Percentiles rank a stretch among this genome's conserved stretches.
These are phyloP conservation scores for Saccharum officinarum DNA, from an alignment of 176 grass and related monocot genomes.

Conservation along the genomic window DNA sequence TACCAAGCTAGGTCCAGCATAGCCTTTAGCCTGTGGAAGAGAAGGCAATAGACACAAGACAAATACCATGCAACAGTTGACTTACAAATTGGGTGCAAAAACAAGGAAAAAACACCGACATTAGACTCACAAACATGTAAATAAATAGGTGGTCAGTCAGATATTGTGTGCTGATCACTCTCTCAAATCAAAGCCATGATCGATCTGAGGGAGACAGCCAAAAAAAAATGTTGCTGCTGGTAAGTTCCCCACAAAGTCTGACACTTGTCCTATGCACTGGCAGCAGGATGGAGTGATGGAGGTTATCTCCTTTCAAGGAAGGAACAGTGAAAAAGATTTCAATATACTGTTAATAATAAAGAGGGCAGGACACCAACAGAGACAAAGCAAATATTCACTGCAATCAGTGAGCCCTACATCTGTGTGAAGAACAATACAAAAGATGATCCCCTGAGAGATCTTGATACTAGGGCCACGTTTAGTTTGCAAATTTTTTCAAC, in stretches of 20 bases:
- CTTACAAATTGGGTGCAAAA: neutral
- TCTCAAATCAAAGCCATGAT: slow-evolving; percentile 2
- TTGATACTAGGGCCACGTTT: too few species aligned
- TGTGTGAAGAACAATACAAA: slow-evolving; percentile 9
- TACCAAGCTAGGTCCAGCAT: neutral
- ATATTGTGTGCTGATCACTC: neutral
- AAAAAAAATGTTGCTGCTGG: neutral
- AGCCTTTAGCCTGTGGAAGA: neutral
- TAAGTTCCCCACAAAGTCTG: neutral
- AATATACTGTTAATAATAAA: neutral
- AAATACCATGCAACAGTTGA: neutral
- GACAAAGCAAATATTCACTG: slow-evolving; percentile 11
- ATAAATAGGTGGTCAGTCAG: neutral
- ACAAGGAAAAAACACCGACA: neutral
- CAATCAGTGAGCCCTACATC: neutral
- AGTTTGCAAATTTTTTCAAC: too few species aligned
- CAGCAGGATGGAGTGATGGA: neutral
- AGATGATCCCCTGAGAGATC: neutral
- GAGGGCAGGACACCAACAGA: slow-evolving; percentile 4
- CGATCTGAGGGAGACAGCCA: slow-evolving; percentile 3
- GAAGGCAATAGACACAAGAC: neutral
- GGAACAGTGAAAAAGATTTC: neutral
- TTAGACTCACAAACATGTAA: neutral
- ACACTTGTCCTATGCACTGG: neutral
- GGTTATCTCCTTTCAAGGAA: neutral